Evolutionary conservation across 257 asterid genomes (phyloP).

Genomic region (Eucommia ulmoides): DNA sequence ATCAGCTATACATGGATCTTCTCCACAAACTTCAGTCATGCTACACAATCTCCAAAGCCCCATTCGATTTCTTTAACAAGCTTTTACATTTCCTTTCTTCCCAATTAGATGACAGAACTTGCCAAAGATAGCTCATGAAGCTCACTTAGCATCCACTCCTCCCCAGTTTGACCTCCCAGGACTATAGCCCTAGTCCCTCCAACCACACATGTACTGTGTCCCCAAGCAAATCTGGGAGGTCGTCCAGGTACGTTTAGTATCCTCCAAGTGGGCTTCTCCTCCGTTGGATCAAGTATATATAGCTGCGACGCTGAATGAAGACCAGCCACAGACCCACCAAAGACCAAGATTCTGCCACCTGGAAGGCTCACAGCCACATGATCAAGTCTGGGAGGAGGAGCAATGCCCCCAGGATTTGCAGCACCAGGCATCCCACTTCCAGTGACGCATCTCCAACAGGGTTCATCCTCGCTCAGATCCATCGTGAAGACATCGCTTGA

Average conservation of each 20-base stretch:
- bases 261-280: slow-evolving; percentile 11
- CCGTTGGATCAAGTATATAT: slow-evolving; percentile 8
- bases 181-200: slow-evolving; percentile 37
- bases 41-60: too few relatives aligned
- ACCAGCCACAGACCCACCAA: slow-evolving; percentile 12
- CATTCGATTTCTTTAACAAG: too few relatives aligned
- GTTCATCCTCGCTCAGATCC: slow-evolving; percentile 8
- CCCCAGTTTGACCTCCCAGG: slow-evolving; percentile 42
- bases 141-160: slow-evolving; percentile 39
- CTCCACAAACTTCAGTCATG: too few relatives aligned
- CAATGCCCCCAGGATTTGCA: slow-evolving; percentile 7
- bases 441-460: slow-evolving; percentile 7
- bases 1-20: too few relatives aligned
- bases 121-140: slow-evolving; percentile 27
- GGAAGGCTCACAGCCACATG: slow-evolving; percentile 11
- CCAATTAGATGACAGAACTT: too few relatives aligned
- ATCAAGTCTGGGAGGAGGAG: slow-evolving; percentile 14
- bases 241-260: slow-evolving; percentile 30
- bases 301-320: slow-evolving; percentile 12
- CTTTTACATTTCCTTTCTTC: too few relatives aligned
- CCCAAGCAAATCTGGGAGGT: slow-evolving; percentile 42
- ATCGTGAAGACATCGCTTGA: slow-evolving; percentile 10
- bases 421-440: slow-evolving; percentile 11
- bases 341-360: slow-evolving; percentile 7
- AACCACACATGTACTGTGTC: slow-evolving; percentile 36